phyloP scores from a whole-genome alignment of 257 asterid species.

The Solanum gandarillasii region DNA sequence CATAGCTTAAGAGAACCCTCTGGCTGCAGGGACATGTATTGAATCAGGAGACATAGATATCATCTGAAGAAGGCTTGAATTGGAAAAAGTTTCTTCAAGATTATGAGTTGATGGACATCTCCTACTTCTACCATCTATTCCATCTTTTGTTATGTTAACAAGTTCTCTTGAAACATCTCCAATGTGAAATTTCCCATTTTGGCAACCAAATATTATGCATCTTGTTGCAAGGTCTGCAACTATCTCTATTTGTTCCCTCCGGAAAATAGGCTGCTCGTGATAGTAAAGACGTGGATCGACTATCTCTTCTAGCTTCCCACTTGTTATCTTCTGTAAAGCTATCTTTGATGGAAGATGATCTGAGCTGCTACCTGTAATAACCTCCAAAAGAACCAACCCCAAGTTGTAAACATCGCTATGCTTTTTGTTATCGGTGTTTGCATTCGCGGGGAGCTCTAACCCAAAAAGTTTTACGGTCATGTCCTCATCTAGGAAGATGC shows the following conservation, averaged over 20 bases:
- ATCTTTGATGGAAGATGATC: constrained; percentile 11
- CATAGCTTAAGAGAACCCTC: not conserved
- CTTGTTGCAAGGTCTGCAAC: constrained; percentile 60
- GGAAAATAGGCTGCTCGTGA: constrained; percentile 44
- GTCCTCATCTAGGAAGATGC: constrained; percentile 42
- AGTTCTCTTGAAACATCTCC: constrained; percentile 52
- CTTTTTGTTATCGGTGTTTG: not conserved
- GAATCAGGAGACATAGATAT: constrained; percentile 84
- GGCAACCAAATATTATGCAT: constrained; percentile 45
- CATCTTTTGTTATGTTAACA: constrained; percentile 26
- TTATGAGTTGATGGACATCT: constrained; percentile 23
- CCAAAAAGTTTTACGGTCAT: constrained; percentile 36
- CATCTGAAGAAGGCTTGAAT: constrained; percentile 76
- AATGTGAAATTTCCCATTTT: constrained; percentile 46
- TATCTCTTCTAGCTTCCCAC: constrained; percentile 58
- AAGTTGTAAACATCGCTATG: constrained; percentile 45
- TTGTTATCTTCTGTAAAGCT: constrained; percentile 44
- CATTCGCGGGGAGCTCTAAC: constrained; percentile 19
- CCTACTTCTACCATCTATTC: constrained; percentile 25
- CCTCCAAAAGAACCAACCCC: constrained; percentile 42
- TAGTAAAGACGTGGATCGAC: constrained; percentile 56
- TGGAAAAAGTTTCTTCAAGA: constrained; percentile 63
- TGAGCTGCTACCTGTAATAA: constrained; percentile 34
- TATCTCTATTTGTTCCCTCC: constrained; percentile 42
- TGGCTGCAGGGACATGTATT: constrained; percentile 22